Percentiles rank a stretch among this genome's conserved stretches.
These are phyloP conservation scores for Gamsiella multidivaricata DNA, from an alignment of 192 early-diverging fungal genomes.

Conservation along the genomic window DNA sequence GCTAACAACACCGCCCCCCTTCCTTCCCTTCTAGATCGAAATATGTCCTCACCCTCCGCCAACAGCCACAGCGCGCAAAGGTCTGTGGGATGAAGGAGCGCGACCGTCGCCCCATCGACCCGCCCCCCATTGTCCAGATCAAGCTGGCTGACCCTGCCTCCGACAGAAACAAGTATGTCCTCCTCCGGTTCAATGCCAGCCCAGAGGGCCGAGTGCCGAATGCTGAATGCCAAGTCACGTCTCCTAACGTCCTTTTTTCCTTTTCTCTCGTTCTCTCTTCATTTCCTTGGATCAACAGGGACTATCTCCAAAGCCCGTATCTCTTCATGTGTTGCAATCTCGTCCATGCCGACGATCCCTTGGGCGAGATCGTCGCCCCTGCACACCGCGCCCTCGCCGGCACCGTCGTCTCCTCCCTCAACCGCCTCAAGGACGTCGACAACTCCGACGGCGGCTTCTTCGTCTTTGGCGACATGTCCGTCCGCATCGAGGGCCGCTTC, in stretches of 20 bases:
- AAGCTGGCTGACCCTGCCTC: slow-evolving; percentile 48
- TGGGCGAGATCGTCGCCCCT: slow-evolving; percentile 75
- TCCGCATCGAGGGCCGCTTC: slow-evolving; percentile 85
- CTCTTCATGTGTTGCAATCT: slow-evolving; percentile 96
- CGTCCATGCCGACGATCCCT: slow-evolving; percentile 71
- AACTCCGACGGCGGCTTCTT: slow-evolving; percentile 92
- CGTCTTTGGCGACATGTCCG: slow-evolving; percentile 94
- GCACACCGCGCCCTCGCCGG: slow-evolving; percentile 84
- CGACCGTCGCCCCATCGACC: slow-evolving; percentile 83
- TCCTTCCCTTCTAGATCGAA: slow-evolving; percentile 29
- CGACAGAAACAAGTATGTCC: slow-evolving; percentile 53
- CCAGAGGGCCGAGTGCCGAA: no score
- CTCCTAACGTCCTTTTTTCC: neutral
- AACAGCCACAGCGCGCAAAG: slow-evolving; percentile 87
- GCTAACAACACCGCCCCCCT: neutral
- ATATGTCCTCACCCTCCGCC: slow-evolving; percentile 76
- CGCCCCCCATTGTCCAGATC: slow-evolving; percentile 78
- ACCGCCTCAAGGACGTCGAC: slow-evolving; percentile 86
- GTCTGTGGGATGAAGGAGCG: slow-evolving; percentile 94
- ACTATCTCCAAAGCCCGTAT: slow-evolving; percentile 79
- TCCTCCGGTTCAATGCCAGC: no score
- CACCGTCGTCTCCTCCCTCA: slow-evolving; percentile 88
- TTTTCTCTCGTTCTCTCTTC: neutral
- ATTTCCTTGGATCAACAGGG: slow-evolving; percentile 14
- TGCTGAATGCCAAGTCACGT: no score